These are phyloP conservation scores for Xerocomus spinulosus DNA, from an alignment of 768 basidiomycete genomes.

Conservation along the genomic window DNA sequence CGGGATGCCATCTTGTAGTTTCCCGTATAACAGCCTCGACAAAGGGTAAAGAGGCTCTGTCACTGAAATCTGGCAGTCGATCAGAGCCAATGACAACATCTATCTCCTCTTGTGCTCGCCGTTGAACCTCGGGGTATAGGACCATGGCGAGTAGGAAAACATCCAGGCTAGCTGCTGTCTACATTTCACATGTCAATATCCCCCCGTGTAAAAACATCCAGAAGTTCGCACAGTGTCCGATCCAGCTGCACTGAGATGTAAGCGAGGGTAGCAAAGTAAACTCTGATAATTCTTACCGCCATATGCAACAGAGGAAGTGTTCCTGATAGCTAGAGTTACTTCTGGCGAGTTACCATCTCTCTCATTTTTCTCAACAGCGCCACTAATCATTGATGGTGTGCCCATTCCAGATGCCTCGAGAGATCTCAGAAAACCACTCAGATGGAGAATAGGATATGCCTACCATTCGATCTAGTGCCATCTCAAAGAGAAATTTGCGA, in stretches of 20 bases:
- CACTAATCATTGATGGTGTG: constrained; percentile 20
- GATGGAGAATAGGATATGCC: neutral
- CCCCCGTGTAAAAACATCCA: neutral
- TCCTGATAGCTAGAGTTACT: constrained; percentile 17
- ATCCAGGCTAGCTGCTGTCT: constrained; percentile 20
- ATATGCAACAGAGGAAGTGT: constrained; percentile 22
- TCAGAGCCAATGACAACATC: constrained; percentile 18
- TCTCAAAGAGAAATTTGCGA: constrained; percentile 17
- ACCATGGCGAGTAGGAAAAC: constrained; percentile 29
- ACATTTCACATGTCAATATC: neutral
- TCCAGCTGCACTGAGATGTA: constrained; percentile 14
- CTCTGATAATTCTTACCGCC: constrained; percentile 11
- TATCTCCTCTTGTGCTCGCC: constrained; percentile 24
- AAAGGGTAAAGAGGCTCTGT: constrained; percentile 22
- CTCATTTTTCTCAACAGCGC: constrained; percentile 18
- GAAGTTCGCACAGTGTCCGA: constrained; percentile 24
- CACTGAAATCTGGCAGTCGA: constrained; percentile 20
- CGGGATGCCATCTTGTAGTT: constrained; percentile 23
- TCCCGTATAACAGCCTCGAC: constrained; percentile 24
- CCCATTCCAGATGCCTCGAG: constrained; percentile 15
- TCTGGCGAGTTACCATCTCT: constrained; percentile 15
- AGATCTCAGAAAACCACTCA: neutral
- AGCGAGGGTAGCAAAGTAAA: neutral
- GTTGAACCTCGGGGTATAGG: constrained; percentile 22
- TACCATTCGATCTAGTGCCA: constrained; percentile 24